phyloP scores from a whole-genome alignment of 2,329 filamentous ascomycete species.

The Pseudonectria foliicola region DNA sequence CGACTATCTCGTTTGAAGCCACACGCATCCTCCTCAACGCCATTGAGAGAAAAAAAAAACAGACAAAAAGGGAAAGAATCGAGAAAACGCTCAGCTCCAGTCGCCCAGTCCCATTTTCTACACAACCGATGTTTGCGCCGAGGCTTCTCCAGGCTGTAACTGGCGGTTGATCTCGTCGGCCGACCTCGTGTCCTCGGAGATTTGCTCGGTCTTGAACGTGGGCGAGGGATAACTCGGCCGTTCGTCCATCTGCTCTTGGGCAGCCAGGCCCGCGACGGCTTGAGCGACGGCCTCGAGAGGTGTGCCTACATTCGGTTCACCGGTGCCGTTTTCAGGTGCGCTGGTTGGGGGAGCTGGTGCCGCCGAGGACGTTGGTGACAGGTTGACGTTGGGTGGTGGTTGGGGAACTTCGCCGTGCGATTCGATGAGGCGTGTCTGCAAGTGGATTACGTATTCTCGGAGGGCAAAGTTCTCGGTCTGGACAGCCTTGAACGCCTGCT shows the following conservation, averaged over 20 bases:
- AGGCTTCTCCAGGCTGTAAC: conserved; percentile 34
- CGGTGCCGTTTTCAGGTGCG: conserved; percentile 18
- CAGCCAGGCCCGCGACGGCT: conserved; percentile 37
- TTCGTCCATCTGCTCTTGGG: conserved; percentile 34
- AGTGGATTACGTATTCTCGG: conserved; percentile 83
- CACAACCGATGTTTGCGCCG: conserved; percentile 13
- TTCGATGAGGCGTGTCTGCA: conserved; percentile 82
- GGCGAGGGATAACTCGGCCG: conserved; percentile 27
- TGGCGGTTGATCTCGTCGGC: conserved; percentile 50
- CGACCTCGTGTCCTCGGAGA: conserved; percentile 37
- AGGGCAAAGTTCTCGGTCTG: conserved; percentile 86
- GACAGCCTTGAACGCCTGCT: conserved; percentile 69
- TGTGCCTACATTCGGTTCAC: conserved; percentile 25
- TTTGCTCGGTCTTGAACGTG: conserved; percentile 27
- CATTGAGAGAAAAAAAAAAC: conserved; percentile 9
- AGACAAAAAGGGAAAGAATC: conserved; percentile 1
- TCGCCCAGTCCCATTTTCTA: conserved; percentile 3
- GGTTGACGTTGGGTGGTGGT: conserved; percentile 71
- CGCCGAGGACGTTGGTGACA: conserved; percentile 36
- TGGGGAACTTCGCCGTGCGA: conserved; percentile 76
- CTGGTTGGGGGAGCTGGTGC: conserved; percentile 18
- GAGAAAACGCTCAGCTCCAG: background rate
- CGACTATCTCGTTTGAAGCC: conserved; percentile 13
- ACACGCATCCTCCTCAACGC: conserved; percentile 16
- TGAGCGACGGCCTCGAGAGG: conserved; percentile 45